These are phyloP conservation scores for Phialocephala subalpina DNA, from an alignment of 2,329 filamentous ascomycete genomes.

Conservation along the genomic window DNA sequence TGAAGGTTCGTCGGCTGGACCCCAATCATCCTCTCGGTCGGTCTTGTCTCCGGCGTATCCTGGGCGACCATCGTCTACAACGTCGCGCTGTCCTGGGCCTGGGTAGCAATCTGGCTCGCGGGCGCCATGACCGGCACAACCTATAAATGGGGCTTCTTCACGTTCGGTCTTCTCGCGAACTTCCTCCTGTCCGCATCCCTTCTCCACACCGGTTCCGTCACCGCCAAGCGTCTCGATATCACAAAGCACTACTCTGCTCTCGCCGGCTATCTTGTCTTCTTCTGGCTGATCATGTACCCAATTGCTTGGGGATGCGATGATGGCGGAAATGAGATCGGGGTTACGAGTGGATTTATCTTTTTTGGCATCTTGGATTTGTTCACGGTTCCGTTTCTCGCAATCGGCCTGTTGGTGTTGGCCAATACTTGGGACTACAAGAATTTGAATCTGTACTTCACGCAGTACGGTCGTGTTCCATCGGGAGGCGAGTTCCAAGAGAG, in stretches of 20 bases:
- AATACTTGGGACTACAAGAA: slow-evolving; percentile 33
- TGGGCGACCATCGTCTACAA: slow-evolving; percentile 69
- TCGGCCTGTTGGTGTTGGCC: slow-evolving; percentile 27
- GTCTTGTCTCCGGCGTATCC: slow-evolving; percentile 69
- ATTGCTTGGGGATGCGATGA: slow-evolving; percentile 70
- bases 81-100: slow-evolving; percentile 67
- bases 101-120: slow-evolving; percentile 70
- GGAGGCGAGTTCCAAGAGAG: slow-evolving; percentile 28
- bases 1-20: slow-evolving; percentile 51
- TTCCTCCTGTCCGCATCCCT: slow-evolving; percentile 67
- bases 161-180: slow-evolving; percentile 62
- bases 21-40: slow-evolving; percentile 65
- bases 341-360: slow-evolving; percentile 71
- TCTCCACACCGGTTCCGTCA: slow-evolving; percentile 60
- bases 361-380: slow-evolving; percentile 72
- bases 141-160: slow-evolving; percentile 76
- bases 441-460: slow-evolving; percentile 40
- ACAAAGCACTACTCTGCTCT: slow-evolving; percentile 61
- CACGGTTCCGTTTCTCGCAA: slow-evolving; percentile 59
- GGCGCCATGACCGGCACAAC: slow-evolving; percentile 65
- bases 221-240: slow-evolving; percentile 63
- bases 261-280: slow-evolving; percentile 62
- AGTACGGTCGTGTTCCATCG: slow-evolving; percentile 38
- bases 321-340: slow-evolving; percentile 69
- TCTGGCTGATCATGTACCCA: slow-evolving; percentile 72